A percentile compares a stretch with the other conserved stretches of the same genome.
Conservation (phyloP, 2,329 filamentous ascomycete species). For the Westerdykella aurantiaca region DNA sequence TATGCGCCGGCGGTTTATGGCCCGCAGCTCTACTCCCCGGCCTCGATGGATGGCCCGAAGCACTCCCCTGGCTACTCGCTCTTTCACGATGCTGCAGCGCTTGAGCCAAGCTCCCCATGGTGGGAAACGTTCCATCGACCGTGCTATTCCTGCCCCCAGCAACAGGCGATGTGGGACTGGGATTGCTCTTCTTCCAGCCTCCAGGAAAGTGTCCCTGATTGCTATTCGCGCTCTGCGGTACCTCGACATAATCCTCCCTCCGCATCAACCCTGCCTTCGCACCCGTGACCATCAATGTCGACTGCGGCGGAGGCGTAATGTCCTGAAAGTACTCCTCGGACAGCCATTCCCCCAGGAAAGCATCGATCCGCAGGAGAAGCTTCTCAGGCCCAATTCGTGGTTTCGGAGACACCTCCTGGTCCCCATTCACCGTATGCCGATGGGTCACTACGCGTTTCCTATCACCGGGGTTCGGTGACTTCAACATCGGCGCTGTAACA, state of each 20-base stretch:
- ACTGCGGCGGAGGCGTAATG: slow-evolving; percentile 82
- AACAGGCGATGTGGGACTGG: slow-evolving; percentile 13
- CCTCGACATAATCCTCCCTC: slow-evolving; percentile 60
- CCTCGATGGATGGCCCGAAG: slow-evolving; percentile 19
- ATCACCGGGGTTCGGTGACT: slow-evolving; percentile 12
- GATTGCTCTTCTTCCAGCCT: slow-evolving; percentile 47
- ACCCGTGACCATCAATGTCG: slow-evolving; percentile 77
- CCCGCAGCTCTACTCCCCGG: slow-evolving; percentile 18
- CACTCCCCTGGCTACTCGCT: slow-evolving; percentile 39
- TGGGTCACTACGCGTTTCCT: neutral
- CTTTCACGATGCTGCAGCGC: slow-evolving; percentile 41
- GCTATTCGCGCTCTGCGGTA: slow-evolving; percentile 36
- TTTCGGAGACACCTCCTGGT: slow-evolving; percentile 8
- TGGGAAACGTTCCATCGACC: slow-evolving; percentile 17
- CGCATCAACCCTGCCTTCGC: slow-evolving; percentile 84
- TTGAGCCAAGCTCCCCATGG: slow-evolving; percentile 36
- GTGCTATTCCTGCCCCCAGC: slow-evolving; percentile 13
- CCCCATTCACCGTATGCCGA: neutral
- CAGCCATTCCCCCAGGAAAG: slow-evolving; percentile 93
- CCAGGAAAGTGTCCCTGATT: slow-evolving; percentile 49
- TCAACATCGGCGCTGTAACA: slow-evolving; percentile 20
- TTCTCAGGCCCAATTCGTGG: slow-evolving; percentile 32
- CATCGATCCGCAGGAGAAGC: slow-evolving; percentile 67
- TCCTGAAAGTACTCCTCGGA: slow-evolving; percentile 88
- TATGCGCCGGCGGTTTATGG: slow-evolving; percentile 20